These are phyloP conservation scores for Eucalyptus tenuipes DNA, from an alignment of 345 rosid genomes.

Conservation along the genomic window DNA sequence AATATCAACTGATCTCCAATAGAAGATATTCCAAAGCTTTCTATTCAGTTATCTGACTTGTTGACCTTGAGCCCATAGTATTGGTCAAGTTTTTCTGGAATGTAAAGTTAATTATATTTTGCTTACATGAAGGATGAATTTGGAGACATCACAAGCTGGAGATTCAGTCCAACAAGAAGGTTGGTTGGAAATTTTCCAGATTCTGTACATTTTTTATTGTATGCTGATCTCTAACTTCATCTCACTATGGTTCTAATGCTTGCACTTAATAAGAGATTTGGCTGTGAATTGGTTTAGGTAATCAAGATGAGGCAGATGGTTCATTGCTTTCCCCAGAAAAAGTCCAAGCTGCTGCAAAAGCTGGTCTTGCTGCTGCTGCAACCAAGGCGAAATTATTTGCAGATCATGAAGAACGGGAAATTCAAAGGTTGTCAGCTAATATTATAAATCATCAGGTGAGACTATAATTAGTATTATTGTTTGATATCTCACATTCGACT, in stretches of 20 bases:
- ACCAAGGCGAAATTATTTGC: constrained; percentile 94
- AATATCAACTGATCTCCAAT: not conserved
- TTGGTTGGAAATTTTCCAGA: not conserved
- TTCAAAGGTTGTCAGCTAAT: constrained; percentile 93
- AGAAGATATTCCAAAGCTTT: not conserved
- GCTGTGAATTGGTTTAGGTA: constrained; percentile 14
- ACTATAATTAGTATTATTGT: not conserved
- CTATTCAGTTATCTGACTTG: not conserved
- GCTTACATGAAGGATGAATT: constrained; percentile 34
- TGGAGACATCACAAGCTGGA: constrained; percentile 36
- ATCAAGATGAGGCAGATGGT: constrained; percentile 38
- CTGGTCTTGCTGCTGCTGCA: constrained; percentile 93
- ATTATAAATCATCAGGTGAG: constrained; percentile 89
- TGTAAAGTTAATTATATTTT: not conserved
- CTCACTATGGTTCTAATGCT: not conserved
- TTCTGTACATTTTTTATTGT: not conserved
- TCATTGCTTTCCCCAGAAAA: constrained; percentile 51
- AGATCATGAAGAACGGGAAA: constrained; percentile 98
- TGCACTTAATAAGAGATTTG: constrained; percentile 21
- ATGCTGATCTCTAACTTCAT: not conserved
- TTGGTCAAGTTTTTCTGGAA: not conserved
- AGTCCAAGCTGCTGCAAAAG: constrained; percentile 69
- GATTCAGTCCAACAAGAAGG: constrained; percentile 42
- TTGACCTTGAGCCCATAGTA: not conserved
- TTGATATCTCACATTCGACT: not conserved